phyloP scores from a whole-genome alignment of 2,329 filamentous ascomycete genomes.

The Fusarium floridanum region DNA sequence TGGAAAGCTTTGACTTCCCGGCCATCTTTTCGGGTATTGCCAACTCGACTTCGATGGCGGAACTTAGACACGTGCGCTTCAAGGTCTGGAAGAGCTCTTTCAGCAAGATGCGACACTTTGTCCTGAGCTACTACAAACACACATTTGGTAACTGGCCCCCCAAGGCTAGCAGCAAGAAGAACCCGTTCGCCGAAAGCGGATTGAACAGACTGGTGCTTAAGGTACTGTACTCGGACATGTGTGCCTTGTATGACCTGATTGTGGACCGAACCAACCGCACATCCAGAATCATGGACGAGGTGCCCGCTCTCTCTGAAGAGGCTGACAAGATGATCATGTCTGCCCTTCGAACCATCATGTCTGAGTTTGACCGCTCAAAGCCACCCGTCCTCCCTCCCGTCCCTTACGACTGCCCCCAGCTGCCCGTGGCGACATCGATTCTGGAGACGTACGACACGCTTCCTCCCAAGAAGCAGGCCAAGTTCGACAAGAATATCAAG shows the following conservation, averaged over 20 bases:
- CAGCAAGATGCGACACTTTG: conserved; percentile 78
- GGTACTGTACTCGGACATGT: conserved; percentile 87
- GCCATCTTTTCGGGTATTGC: conserved; percentile 90
- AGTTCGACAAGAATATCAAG: conserved; percentile 79
- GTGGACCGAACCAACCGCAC: conserved; percentile 85
- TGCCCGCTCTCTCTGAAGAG: conserved; percentile 66
- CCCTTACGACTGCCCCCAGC: conserved; percentile 86
- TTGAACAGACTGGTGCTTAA: conserved; percentile 86
- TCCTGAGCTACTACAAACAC: conserved; percentile 74
- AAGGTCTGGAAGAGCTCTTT: conserved; percentile 86
- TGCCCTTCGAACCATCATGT: conserved; percentile 82
- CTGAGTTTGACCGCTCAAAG: conserved; percentile 89
- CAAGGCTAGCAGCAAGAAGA: conserved; percentile 92
- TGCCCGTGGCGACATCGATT: conserved; percentile 77
- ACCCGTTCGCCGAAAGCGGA: conserved; percentile 86
- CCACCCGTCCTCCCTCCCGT: conserved; percentile 92
- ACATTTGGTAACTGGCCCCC: conserved; percentile 84
- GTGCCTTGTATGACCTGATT: conserved; percentile 87
- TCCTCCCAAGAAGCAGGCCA: conserved; percentile 79
- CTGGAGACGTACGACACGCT: conserved; percentile 74
- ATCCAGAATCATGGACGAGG: conserved; percentile 80
- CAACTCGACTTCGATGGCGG: conserved; percentile 80
- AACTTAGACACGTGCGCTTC: conserved; percentile 84
- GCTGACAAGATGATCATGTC: conserved; percentile 72
- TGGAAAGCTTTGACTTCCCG: conserved; percentile 93